Evolutionary conservation across 768 basidiomycete species (phyloP), one percentile per base, ranked within the genome.

Genomic region (Myochromella boudieri): DNA sequence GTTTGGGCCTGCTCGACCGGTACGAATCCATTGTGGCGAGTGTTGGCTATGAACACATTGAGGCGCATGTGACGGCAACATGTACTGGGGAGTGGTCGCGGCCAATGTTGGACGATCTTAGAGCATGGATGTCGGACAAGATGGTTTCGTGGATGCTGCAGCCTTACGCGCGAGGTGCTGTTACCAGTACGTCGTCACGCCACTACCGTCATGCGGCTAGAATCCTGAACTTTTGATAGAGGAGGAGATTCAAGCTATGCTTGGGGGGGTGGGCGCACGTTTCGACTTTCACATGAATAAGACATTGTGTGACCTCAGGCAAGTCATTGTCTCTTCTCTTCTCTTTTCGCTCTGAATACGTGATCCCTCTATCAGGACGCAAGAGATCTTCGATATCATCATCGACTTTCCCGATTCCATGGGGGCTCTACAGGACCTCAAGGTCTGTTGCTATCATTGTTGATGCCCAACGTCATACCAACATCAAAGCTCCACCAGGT

Each of bases 261-360:
- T 95, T 41, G 80, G 84, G 57, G 85, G 85, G 2, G 82, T 91
- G 11, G 85, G 88, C 18, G 82, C 86, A 1, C 72, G 90, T 34
- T 89, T 97, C 59, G 95, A 97, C 55, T 95, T 92, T 55, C 90
- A 95, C 54, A 82, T 97, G 58, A 89, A 91, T 65, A 95, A 94
- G 64, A 91, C 87, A 2, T 69, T 97, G 20, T 91, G 88, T 60
- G 89, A 94, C 62, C 68, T 95, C 42, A 72, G 93, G 92, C 91
- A 46, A 28, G 77, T 61, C n/a, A 9, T 7, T 17, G 4, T 27
- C 22, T 17, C 44, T 31, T 20, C 37, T 1, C 33, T 21, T 24
- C 14, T 24, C 2, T 1, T n/a, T 22, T 4, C 14, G 14, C 11
- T n/a, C 28, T 48, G 20, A 43, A 28, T 53, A 27, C 14, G 21